phyloP scores from a whole-genome alignment of 176 grass and related monocot genomes.

The Elymus sibiricus region DNA sequence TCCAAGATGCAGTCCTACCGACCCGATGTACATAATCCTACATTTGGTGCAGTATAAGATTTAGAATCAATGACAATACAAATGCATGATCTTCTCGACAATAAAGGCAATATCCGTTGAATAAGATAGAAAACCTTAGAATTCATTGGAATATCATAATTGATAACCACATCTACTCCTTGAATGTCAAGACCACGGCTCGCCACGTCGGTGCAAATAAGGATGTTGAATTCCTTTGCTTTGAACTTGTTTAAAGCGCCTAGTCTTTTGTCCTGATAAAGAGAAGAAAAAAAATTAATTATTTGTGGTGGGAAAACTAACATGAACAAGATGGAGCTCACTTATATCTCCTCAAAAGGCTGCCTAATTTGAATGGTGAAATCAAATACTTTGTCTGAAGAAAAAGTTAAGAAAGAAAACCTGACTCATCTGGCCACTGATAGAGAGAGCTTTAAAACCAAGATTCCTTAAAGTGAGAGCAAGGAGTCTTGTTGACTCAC shows the following conservation, averaged over 20 bases:
- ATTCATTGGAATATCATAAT: constrained; percentile 87
- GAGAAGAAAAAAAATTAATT: background rate
- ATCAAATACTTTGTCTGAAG: background rate
- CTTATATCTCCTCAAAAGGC: background rate
- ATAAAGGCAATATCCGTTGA: background rate
- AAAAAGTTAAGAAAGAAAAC: constrained; percentile 27
- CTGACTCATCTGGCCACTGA: constrained; percentile 90
- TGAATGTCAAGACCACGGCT: constrained; percentile 92
- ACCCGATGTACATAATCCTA: constrained; percentile 97
- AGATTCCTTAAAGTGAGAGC: constrained; percentile 68
- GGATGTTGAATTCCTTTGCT: constrained; percentile 69
- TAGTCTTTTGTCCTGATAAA: constrained; percentile 69
- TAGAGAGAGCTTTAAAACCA: constrained; percentile 76
- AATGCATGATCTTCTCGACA: background rate
- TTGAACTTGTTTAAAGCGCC: constrained; percentile 85
- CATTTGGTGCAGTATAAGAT: background rate
- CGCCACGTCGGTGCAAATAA: constrained; percentile 88
- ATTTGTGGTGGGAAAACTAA: background rate
- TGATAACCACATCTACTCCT: constrained; percentile 84
- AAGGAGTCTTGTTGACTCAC: constrained; percentile 74
- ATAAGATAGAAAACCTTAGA: constrained; percentile 51
- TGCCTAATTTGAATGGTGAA: background rate
- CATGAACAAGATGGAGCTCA: background rate
- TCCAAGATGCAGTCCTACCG: constrained; percentile 60
- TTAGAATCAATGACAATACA: constrained; percentile 1